Evolutionary conservation across 257 asterid species (phyloP).

Genomic region (Capsicum baccatum): DNA sequence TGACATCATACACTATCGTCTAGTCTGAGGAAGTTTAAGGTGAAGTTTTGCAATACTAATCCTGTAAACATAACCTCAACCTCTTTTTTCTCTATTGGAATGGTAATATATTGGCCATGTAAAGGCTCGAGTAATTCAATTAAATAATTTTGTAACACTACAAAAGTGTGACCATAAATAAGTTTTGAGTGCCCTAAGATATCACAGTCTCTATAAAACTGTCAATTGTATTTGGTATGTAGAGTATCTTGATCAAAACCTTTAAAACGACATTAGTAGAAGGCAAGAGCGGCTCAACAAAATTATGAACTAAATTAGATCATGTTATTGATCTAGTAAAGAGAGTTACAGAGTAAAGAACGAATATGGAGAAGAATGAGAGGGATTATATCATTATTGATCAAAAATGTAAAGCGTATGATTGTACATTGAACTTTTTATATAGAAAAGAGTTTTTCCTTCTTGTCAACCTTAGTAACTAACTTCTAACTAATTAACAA

Average conservation of each 20-base stretch:
- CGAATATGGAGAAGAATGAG: no score
- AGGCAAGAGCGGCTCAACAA: no score
- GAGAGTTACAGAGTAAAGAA: no score
- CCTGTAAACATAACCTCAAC: not conserved
- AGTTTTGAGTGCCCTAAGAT: conserved; percentile 32
- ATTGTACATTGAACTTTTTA: no score
- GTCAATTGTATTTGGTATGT: not conserved
- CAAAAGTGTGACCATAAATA: conserved; percentile 29
- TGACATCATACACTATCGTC: fast-evolving
- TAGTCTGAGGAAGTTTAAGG: conserved; percentile 11
- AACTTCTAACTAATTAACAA: no score
- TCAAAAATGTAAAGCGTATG: no score
- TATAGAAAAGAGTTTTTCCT: no score
- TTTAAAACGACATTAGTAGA: not conserved
- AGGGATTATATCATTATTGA: no score
- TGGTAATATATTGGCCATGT: not conserved
- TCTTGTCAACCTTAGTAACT: no score
- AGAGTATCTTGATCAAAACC: conserved; percentile 37
- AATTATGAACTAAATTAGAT: no score
- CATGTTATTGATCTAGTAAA: no score
- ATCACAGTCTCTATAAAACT: conserved; percentile 31
- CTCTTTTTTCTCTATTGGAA: conserved; percentile 26
- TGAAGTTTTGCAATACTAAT: conserved; percentile 19
- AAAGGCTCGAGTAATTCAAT: not conserved
- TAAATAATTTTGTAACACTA: conserved; percentile 22